phyloP scores from a whole-genome alignment of 768 basidiomycete species.

The Lactarius trivialis region DNA sequence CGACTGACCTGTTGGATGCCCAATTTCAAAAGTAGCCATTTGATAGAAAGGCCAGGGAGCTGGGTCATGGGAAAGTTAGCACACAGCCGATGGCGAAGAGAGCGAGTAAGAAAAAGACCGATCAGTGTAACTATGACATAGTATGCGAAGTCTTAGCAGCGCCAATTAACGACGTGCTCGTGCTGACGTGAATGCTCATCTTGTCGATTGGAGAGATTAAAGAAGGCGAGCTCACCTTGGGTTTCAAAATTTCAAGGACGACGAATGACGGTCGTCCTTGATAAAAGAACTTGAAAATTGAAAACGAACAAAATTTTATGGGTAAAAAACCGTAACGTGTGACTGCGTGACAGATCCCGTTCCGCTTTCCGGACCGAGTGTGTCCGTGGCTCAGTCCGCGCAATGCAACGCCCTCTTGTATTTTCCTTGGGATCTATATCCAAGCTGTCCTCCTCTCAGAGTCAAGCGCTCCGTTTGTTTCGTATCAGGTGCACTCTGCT shows the following conservation, averaged over 20 bases:
- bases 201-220: slow-evolving; percentile 32
- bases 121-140: slow-evolving; percentile 96
- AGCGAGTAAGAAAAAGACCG: slow-evolving; percentile 32
- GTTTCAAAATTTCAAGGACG: no score
- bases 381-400: no score
- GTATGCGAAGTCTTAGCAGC: slow-evolving; percentile 47
- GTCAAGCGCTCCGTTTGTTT: background rate
- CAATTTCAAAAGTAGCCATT: slow-evolving; percentile 19
- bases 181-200: slow-evolving; percentile 51
- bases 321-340: no score
- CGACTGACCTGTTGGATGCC: background rate
- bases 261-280: background rate
- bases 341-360: background rate
- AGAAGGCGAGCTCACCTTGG: slow-evolving; percentile 18
- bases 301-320: background rate
- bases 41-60: background rate
- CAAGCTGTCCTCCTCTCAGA: background rate
- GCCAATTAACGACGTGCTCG: slow-evolving; percentile 45
- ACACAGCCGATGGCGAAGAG: slow-evolving; percentile 14
- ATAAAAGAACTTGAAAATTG: no score
- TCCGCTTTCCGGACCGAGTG: background rate
- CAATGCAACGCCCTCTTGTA: background rate
- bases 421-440: background rate
- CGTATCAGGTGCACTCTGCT: background rate
- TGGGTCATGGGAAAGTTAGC: background rate